Conservation (phyloP, 805 yeast species). For the Teunomyces cretensis region DNA sequence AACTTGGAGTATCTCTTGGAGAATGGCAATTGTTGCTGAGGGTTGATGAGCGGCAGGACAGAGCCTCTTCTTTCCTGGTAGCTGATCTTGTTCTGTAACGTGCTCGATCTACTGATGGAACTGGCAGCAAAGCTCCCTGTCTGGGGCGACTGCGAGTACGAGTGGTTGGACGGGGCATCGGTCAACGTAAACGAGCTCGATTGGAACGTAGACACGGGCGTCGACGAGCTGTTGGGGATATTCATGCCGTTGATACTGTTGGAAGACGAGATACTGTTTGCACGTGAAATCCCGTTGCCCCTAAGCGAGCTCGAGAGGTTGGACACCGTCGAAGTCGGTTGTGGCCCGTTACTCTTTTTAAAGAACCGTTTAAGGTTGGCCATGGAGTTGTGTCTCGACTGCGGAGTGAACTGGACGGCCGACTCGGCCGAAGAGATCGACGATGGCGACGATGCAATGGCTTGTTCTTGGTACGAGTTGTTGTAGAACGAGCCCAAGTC, state of each 20-base stretch:
- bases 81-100: constrained; percentile 28
- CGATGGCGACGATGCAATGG: constrained; percentile 27
- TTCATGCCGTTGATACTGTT: constrained; percentile 6
- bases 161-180: constrained; percentile 31
- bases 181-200: constrained; percentile 14
- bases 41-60: constrained; percentile 27
- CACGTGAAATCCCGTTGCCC: constrained; percentile 8
- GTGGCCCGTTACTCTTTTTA: constrained; percentile 39
- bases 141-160: constrained; percentile 35
- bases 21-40: constrained; percentile 47
- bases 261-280: constrained; percentile 1
- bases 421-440: constrained; percentile 24
- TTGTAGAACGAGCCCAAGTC: constrained; percentile 44
- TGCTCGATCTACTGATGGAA: constrained; percentile 30
- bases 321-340: constrained; percentile 16
- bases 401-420: constrained; percentile 24
- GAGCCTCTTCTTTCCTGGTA: constrained; percentile 38
- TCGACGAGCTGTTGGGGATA: constrained; percentile 11
- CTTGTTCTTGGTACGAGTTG: constrained; percentile 32
- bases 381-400: constrained; percentile 72
- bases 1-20: constrained; percentile 76
- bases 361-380: constrained; percentile 75
- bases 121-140: constrained; percentile 16
- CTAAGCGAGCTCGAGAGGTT: constrained; percentile 25
- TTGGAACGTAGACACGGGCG: constrained; percentile 6